A percentile compares a stretch with the other conserved stretches of the same genome.
Conservation (phyloP, 1,139 yeast species). For the Protomyces arabidopsidicola region DNA sequence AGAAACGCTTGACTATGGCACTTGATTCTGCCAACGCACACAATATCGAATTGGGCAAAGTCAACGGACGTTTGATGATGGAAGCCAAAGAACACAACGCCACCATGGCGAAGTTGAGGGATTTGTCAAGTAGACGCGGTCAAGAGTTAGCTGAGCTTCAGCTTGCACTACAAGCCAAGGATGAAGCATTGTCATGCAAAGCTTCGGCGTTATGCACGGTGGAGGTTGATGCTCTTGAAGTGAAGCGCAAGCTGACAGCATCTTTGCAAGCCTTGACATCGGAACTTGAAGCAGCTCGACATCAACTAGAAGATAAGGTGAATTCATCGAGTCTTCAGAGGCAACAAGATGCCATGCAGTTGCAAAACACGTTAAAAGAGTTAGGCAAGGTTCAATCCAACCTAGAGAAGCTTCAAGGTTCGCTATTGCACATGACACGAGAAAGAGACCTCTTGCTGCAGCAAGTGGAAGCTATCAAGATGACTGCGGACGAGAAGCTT, state of each 20-base stretch:
- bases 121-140: background rate
- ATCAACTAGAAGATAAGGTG: background rate
- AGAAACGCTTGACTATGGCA: background rate
- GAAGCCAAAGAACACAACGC: background rate
- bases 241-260: too few relatives aligned
- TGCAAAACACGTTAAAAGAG: background rate
- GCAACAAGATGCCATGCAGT: background rate
- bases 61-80: background rate
- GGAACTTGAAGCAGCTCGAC: background rate
- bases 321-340: background rate
- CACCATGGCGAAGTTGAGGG: background rate
- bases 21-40: background rate
- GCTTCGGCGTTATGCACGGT: background rate
- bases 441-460: background rate
- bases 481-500: constrained; percentile 13
- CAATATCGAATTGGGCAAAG: background rate
- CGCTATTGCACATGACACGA: background rate
- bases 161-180: background rate
- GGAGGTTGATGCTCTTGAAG: background rate
- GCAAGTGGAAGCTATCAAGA: background rate
- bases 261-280: background rate
- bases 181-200: background rate
- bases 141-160: background rate
- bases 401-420: background rate
- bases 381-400: background rate